Conservation (phyloP, 2,329 filamentous ascomycete genomes). For the Fusarium phyllophilum region DNA sequence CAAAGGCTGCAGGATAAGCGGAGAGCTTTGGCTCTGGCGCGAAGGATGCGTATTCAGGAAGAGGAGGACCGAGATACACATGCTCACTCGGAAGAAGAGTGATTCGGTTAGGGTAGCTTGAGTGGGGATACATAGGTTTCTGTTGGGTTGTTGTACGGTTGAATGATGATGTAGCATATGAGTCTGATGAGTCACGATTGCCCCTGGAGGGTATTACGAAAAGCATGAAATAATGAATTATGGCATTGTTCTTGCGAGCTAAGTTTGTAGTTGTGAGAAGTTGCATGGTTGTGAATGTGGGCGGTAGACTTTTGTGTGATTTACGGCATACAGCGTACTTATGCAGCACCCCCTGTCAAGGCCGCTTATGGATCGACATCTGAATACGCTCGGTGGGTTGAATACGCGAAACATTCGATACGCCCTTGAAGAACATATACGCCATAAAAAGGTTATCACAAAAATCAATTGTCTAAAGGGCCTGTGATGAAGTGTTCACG, state of each 20-base stretch:
- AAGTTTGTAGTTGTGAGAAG: no score
- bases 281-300: neutral
- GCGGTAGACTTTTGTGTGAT: no score
- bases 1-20: neutral
- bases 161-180: rapidly evolving
- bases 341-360: neutral
- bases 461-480: no score
- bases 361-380: neutral
- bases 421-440: rapidly evolving
- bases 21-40: neutral
- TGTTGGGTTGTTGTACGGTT: no score
- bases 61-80: rapidly evolving
- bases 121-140: rapidly evolving
- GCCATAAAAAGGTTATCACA: no score
- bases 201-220: neutral
- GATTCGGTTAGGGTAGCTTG: rapidly evolving
- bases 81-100: rapidly evolving
- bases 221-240: neutral
- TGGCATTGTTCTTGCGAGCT: no score
- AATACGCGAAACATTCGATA: neutral
- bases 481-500: no score
- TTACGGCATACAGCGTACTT: no score
- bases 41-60: neutral
- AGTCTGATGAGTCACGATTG: no score
- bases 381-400: neutral